phyloP scores from a whole-genome alignment of 2,329 filamentous ascomycete species.

The Aspergillus sp. region DNA sequence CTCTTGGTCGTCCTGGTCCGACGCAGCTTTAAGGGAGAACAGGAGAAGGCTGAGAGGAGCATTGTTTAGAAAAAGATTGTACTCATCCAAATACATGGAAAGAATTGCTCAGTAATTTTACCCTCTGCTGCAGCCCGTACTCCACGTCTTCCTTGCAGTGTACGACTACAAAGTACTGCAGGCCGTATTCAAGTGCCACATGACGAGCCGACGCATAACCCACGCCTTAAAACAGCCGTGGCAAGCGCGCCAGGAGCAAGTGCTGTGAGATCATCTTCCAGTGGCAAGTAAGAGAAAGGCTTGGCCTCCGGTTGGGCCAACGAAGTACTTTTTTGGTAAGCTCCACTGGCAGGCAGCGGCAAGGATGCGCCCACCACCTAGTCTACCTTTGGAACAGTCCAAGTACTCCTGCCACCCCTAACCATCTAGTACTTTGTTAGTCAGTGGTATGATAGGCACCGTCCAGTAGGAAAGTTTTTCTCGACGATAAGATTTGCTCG shows the following conservation, averaged over 20 bases:
- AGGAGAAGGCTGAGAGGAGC: slow-evolving; percentile 20
- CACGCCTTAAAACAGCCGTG: not conserved
- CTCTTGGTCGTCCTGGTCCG: slow-evolving; percentile 21
- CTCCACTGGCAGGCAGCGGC: not conserved
- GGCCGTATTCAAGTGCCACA: not conserved
- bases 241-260: not conserved
- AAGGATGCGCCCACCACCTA: not conserved
- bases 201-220: not conserved
- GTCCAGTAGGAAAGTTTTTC: no score
- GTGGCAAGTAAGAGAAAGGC: not conserved
- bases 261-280: not conserved
- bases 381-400: not conserved
- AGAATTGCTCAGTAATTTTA: not conserved
- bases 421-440: no score
- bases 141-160: not conserved
- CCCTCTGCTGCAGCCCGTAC: not conserved
- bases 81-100: not conserved
- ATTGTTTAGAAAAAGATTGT: slow-evolving; percentile 14
- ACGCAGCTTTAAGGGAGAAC: slow-evolving; percentile 11
- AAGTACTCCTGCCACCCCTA: not conserved
- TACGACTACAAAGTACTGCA: not conserved
- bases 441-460: no score
- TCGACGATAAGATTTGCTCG: no score
- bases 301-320: not conserved
- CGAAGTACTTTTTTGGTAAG: not conserved